Conservation (phyloP, 805 yeast genomes). For the Lipomyces orientalis region DNA sequence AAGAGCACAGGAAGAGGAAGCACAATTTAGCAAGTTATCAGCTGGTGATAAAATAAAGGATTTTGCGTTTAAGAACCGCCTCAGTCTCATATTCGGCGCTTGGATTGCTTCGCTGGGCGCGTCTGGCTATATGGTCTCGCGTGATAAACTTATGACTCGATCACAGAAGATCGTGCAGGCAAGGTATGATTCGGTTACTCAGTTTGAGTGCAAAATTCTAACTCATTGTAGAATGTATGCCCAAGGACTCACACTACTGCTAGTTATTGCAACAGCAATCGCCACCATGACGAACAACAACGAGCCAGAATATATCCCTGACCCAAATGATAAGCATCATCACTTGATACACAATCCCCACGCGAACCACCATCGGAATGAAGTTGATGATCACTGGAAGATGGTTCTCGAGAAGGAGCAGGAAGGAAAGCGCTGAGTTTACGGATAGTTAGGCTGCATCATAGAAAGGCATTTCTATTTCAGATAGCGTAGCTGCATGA, state of each 20-base stretch:
- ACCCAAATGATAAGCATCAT: slow-evolving; percentile 27
- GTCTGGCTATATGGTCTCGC: slow-evolving; percentile 73
- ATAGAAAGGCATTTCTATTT: neutral
- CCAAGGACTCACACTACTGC: slow-evolving; percentile 75
- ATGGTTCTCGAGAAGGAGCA: slow-evolving; percentile 17
- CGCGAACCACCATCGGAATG: neutral
- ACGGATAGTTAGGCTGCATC: neutral
- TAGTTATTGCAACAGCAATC: slow-evolving; percentile 68
- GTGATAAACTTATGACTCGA: slow-evolving; percentile 72
- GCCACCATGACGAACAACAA: slow-evolving; percentile 49
- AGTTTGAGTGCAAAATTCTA: neutral
- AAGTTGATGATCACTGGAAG: slow-evolving; percentile 29
- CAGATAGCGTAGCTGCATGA: too few relatives aligned
- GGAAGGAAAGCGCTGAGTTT: neutral
- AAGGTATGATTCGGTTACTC: slow-evolving; percentile 39
- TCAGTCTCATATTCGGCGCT: slow-evolving; percentile 57
- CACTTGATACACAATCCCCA: slow-evolving; percentile 25
- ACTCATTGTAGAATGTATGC: slow-evolving; percentile 70
- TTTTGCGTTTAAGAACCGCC: slow-evolving; percentile 11
- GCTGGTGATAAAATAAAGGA: slow-evolving; percentile 4
- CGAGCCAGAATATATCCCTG: slow-evolving; percentile 42
- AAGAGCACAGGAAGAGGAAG: slow-evolving; percentile 11
- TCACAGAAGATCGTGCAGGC: slow-evolving; percentile 86
- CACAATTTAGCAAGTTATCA: neutral
- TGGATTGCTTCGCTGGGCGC: slow-evolving; percentile 85